phyloP scores from a whole-genome alignment of 495 filamentous ascomycete genomes.

The Cairneyella variabilis region DNA sequence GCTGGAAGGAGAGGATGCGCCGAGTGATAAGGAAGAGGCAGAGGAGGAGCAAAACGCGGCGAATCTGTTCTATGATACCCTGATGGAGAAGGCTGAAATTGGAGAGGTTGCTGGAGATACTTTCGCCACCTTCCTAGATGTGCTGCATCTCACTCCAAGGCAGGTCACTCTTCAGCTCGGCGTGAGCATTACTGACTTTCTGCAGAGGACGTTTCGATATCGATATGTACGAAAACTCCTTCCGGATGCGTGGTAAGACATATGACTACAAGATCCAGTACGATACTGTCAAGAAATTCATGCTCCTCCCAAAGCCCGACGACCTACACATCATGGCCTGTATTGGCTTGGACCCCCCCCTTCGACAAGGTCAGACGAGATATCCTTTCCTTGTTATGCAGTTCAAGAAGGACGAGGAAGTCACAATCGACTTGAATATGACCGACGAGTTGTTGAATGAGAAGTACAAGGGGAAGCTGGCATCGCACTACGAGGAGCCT shows the following conservation, averaged over 20 bases:
- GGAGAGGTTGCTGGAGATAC: conserved; percentile 97
- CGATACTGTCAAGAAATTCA: conserved; percentile 95
- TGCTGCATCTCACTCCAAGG: conserved; percentile 96
- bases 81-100: conserved; percentile 99
- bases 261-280: conserved; percentile 99
- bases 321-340: conserved; percentile 93
- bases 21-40: conserved; percentile 62
- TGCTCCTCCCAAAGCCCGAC: conserved; percentile 95
- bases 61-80: conserved; percentile 90
- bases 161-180: conserved; percentile 35
- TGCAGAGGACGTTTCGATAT: conserved; percentile 96
- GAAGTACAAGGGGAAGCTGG: conserved; percentile 87
- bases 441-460: conserved; percentile 78
- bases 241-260: conserved; percentile 96
- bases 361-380: conserved; percentile 95
- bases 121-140: conserved; percentile 94
- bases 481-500: conserved; percentile 84
- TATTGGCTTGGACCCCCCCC: conserved; percentile 90
- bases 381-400: conserved; percentile 99
- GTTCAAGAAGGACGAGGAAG: conserved; percentile 96
- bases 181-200: conserved; percentile 29
- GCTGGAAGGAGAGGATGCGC: conserved; percentile 64
- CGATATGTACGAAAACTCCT: conserved; percentile 98
- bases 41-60: conserved; percentile 89
- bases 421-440: conserved; percentile 94